Base-by-base conservation (phyloP, 2,329 filamentous ascomycete genomes). In the Alternaria arborescens region DNA sequence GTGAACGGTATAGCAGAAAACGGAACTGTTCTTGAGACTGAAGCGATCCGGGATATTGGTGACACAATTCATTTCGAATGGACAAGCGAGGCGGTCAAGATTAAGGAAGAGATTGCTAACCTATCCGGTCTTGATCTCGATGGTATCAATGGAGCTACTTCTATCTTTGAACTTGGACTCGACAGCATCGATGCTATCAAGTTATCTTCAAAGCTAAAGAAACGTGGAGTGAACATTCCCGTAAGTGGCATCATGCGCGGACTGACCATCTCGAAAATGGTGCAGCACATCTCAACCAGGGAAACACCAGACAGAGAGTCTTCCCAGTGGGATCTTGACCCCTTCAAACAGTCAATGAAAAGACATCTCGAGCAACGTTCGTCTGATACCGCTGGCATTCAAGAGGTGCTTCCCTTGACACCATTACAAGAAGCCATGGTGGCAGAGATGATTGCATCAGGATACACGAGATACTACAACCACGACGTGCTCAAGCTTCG, bases 151-250 rank as follows among this genome's bases (percentile, higher is more conserved):
- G 85, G 86, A 52, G 78, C 82, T 7, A 87, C 87, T 0, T 90
- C 90, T 0, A 87, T 97, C 11, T 89, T 96, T 40, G 89, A 94
- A 68, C 84, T 97, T 32, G 94, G 94, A 0, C 84, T 97, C 7
- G 94, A 97, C 80, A 97, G 94, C 71, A 96, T 97, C 59, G 94
- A 97, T 77, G 87, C 91, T 2, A 94, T 97, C 76, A 96, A 93
- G 70, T 81, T 97, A 0, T 90, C 91, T 0, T 89, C 92, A 0
- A 85, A 88, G 54, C 82, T 97, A 2, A 90, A 86, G 64, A 86
- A 84, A 44, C 78, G 79, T 5, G 85, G 84, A 0, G 80, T 95
- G 20, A 73, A 80, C 0, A 75, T 97, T 11, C 81, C 89, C 0
- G 88, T 94, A n/a, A 91, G 92, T 66, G 82, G 84, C n/a, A 89